phyloP scores from a whole-genome alignment of 2,329 filamentous ascomycete genomes.

The Sporothrix curviconia region DNA sequence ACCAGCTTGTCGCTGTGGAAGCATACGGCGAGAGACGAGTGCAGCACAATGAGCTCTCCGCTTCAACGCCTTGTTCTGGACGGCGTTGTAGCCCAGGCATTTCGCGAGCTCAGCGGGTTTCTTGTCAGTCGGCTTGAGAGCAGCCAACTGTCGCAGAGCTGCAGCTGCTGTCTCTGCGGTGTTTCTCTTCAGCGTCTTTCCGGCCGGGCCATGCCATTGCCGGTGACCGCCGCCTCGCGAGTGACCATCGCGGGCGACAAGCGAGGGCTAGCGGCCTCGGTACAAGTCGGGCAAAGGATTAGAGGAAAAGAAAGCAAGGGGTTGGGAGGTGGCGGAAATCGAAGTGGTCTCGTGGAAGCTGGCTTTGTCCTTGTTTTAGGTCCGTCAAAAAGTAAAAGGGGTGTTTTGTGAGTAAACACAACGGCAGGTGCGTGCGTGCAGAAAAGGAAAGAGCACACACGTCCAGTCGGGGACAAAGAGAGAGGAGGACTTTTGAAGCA shows the following conservation, averaged over 20 bases:
- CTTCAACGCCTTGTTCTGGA: not conserved
- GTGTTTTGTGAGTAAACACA: no score
- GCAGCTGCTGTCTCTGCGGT: not conserved
- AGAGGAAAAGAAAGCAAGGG: no score
- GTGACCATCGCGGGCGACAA: not conserved
- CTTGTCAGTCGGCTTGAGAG: not conserved
- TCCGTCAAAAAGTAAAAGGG: no score
- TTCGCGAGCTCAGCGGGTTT: not conserved
- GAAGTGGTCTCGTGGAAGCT: no score
- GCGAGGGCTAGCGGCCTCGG: no score
- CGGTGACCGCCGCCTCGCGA: not conserved
- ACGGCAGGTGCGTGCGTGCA: no score
- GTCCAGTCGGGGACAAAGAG: no score
- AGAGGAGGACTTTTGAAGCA: no score
- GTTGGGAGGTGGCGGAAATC: no score
- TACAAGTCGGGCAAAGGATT: no score
- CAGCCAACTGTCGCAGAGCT: not conserved
- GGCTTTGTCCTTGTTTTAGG: no score
- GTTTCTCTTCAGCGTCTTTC: not conserved
- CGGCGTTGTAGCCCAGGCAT: not conserved
- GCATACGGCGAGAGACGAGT: not conserved
- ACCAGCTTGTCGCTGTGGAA: not conserved
- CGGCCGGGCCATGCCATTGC: not conserved
- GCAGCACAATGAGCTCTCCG: not conserved
- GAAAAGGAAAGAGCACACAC: no score